Percentiles rank a stretch among this genome's conserved stretches.
These are phyloP conservation scores for Xylariaceae sp. DNA, from an alignment of 2,329 filamentous ascomycete genomes.

Conservation along the genomic window DNA sequence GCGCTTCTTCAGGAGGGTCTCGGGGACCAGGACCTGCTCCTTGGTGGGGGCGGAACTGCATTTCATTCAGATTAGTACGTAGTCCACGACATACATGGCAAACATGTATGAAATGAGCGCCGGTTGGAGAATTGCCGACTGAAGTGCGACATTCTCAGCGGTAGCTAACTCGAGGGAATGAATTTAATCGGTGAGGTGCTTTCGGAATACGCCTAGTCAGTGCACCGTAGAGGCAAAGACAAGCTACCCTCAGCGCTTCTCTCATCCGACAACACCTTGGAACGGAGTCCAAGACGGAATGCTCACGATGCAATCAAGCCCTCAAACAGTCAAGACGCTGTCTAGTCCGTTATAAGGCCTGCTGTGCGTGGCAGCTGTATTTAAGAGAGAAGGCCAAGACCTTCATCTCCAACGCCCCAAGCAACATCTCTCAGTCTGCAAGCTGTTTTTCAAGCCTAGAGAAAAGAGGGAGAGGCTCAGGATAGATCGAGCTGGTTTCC, in stretches of 20 bases:
- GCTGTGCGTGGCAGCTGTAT: constrained; percentile 68
- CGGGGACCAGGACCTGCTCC: constrained; percentile 95
- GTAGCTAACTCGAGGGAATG: constrained; percentile 82
- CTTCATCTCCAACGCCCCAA: constrained; percentile 83
- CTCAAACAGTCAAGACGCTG: background rate
- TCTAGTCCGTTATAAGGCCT: constrained; percentile 17
- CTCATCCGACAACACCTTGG: constrained; percentile 83
- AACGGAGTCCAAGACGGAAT: constrained; percentile 50
- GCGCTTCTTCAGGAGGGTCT: constrained; percentile 99
- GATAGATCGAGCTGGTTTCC: constrained; percentile 82
- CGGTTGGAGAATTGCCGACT: constrained; percentile 91
- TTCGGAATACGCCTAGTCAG: background rate
- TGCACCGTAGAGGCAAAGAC: constrained; percentile 13
- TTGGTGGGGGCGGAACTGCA: constrained; percentile 87
- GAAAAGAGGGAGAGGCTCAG: constrained; percentile 64
- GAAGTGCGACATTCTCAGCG: constrained; percentile 88
- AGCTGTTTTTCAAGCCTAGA: constrained; percentile 54
- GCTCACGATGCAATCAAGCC: constrained; percentile 51
- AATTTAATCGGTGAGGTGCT: constrained; percentile 78
- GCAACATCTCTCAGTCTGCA: constrained; percentile 65
- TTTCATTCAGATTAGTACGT: constrained; percentile 77
- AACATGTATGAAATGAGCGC: constrained; percentile 72
- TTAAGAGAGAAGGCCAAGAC: constrained; percentile 73
- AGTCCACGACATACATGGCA: constrained; percentile 64
- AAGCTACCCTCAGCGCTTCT: constrained; percentile 38